Evolutionary conservation across 768 basidiomycete genomes (phyloP), one percentile per base, ranked within the genome.

Genomic region (Myochromella boudieri): DNA sequence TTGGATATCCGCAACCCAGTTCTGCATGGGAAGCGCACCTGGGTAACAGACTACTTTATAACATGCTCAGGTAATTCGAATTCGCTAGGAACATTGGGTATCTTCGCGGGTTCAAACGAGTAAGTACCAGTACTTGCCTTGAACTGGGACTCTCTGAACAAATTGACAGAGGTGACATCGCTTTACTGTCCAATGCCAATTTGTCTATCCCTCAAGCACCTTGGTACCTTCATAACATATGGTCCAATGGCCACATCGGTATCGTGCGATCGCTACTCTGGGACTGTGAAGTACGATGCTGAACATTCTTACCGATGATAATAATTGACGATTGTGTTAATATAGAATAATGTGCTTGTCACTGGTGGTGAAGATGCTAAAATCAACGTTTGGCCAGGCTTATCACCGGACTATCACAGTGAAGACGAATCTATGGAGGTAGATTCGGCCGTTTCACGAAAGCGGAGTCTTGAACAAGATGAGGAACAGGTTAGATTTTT

Each of bases 41-140:
- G 87, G 87, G 78, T 84, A n/a, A 87, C 87, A 1, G 86, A 91
- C 58, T 89, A 90, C 65, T 65, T 88, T 28, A 79, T 91, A 42
- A 73, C 73, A 9, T 81, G 78, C 33, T 72, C 77, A 55, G 56
- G 63, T 48, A 57, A 58, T 31, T 51, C 58, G 25, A 65, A 64
- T 9, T 54, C 52, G 17, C 46, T 52, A 8, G 66, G 68, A 32
- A 70, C 67, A 15, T 64, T 86, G 7, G 72, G 72, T 24, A 62
- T 88, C 3, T 85, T 88, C 44, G 76, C 80, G 4, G 88, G 87
- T 0, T 87, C 87, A 1, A 88, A 91, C 43, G 83, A 87, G 88
- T 84, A 58, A 25, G 76, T 68, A 36, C 9, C n/a, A n/a, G n/a
- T 34, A n/a, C 33, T n/a, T 34, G 14, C 18, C 33, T 34, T 34